Evolutionary conservation across 495 filamentous ascomycete genomes (phyloP).

Genomic region (Monascus purpureus): DNA sequence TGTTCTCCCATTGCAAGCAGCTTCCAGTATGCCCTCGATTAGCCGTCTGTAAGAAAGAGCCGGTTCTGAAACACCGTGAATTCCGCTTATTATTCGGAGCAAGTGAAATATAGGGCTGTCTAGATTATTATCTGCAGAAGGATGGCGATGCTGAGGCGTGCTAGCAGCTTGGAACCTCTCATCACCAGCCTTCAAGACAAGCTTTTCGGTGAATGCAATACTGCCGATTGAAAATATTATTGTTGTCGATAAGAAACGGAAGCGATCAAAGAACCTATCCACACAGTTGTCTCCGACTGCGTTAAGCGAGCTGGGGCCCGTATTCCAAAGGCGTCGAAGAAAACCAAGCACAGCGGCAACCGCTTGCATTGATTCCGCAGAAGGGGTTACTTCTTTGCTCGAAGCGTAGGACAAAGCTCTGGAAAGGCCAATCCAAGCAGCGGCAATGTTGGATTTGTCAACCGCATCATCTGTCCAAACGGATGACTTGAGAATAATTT

Average conservation of each 20-base stretch:
- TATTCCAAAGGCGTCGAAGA: conserved; percentile 53
- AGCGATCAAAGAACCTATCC: conserved; percentile 45
- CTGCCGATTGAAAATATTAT: conserved; percentile 53
- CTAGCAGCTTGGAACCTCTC: conserved; percentile 27
- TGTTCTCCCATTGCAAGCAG: conserved; percentile 37
- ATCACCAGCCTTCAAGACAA: conserved; percentile 30
- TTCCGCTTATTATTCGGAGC: conserved; percentile 19
- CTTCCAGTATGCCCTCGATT: conserved; percentile 24
- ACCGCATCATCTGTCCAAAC: conserved; percentile 37
- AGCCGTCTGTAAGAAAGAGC: conserved; percentile 16
- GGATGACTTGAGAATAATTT: conserved; percentile 43
- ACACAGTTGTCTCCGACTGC: conserved; percentile 9
- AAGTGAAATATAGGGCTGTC: conserved; percentile 29
- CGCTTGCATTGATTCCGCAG: conserved; percentile 65
- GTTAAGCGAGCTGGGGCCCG: conserved; percentile 23
- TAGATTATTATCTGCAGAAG: conserved; percentile 11
- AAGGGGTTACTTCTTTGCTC: conserved; percentile 81
- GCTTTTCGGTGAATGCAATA: conserved; percentile 68
- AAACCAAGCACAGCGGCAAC: conserved; percentile 55
- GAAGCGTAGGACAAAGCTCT: conserved; percentile 61
- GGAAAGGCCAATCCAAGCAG: conserved; percentile 57
- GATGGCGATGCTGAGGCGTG: conserved; percentile 32
- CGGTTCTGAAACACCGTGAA: conserved; percentile 8
- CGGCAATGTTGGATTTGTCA: conserved; percentile 26
- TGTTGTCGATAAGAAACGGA: conserved; percentile 42